Evolutionary conservation across 805 yeast species (phyloP).

Genomic region (Teunomyces aglyptinius): DNA sequence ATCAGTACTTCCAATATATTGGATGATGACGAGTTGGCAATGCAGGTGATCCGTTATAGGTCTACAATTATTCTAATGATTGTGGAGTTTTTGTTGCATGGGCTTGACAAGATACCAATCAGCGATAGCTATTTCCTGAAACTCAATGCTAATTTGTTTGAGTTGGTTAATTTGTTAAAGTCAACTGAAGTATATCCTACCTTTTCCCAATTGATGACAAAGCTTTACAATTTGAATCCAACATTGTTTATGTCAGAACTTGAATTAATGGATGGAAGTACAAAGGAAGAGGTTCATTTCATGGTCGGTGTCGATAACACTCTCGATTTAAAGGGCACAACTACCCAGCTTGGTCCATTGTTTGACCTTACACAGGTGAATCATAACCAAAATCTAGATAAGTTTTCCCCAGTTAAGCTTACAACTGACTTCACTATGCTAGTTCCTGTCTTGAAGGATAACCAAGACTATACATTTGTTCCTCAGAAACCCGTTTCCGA

Average conservation of each 20-base stretch:
- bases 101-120: constrained; percentile 32
- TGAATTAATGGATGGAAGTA: constrained; percentile 17
- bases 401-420: constrained; percentile 27
- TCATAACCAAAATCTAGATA: constrained; percentile 7
- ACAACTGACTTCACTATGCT: constrained; percentile 35
- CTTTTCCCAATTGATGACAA: constrained; percentile 23
- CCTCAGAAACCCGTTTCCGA: constrained; percentile 5
- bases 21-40: constrained; percentile 29
- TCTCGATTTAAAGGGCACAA: constrained; percentile 11
- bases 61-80: constrained; percentile 25
- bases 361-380: constrained; percentile 33
- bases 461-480: constrained; percentile 9
- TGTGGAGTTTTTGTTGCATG: constrained; percentile 24
- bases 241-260: constrained; percentile 26
- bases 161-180: constrained; percentile 31
- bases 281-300: constrained; percentile 31
- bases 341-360: constrained; percentile 14
- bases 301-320: constrained; percentile 31
- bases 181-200: constrained; percentile 25
- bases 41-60: constrained; percentile 37
- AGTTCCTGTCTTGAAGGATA: constrained; percentile 15
- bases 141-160: constrained; percentile 25
- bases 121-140: constrained; percentile 29
- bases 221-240: constrained; percentile 29
- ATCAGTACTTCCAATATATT: constrained; percentile 30